These are phyloP conservation scores for Trichosporon sp. DNA, from an alignment of 1,284 basidiomycete genomes.

Conservation along the genomic window DNA sequence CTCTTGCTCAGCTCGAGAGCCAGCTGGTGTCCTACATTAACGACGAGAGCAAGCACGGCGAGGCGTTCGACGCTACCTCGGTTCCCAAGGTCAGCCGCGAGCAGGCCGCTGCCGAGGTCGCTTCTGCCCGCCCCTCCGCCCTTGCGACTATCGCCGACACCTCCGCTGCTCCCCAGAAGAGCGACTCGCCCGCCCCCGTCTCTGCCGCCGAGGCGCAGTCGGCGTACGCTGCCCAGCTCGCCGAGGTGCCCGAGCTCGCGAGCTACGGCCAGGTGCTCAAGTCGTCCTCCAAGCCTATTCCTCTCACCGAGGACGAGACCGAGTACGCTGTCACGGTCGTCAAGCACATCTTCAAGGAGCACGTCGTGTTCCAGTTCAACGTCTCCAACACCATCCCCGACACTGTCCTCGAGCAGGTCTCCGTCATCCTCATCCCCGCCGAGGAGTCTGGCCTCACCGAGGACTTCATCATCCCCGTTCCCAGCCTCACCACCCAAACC, in stretches of 20 bases:
- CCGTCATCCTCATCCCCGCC: conserved; percentile 84
- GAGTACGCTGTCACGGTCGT: conserved; percentile 96
- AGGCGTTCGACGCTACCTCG: conserved; percentile 72
- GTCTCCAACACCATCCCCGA: conserved; percentile 98
- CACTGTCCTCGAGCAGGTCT: conserved; percentile 89
- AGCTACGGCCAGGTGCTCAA: conserved; percentile 82
- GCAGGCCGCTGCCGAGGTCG: conserved; percentile 78
- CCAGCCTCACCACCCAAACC: conserved; percentile 61
- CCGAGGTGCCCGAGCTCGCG: conserved; percentile 78
- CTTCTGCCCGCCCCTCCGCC: conserved; percentile 67
- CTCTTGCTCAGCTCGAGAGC: conserved; percentile 75
- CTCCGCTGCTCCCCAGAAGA: conserved; percentile 55
- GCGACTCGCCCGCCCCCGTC: conserved; percentile 59
- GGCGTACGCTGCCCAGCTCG: conserved; percentile 77
- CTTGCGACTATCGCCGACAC: conserved; percentile 65
- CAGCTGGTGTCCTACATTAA: conserved; percentile 86
- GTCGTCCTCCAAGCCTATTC: conserved; percentile 72
- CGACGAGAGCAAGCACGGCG: conserved; percentile 62
- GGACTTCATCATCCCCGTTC: conserved; percentile 89
- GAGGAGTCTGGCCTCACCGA: conserved; percentile 71
- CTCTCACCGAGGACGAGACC: conserved; percentile 93
- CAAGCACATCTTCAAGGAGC: conserved; percentile 94
- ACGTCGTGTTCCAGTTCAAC: conserved; percentile 99
- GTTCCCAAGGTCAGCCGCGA: conserved; percentile 87
- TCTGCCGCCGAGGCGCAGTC: conserved; percentile 78